Base-by-base conservation (phyloP, 495 filamentous ascomycete genomes). In the Parathielavia appendiculata region DNA sequence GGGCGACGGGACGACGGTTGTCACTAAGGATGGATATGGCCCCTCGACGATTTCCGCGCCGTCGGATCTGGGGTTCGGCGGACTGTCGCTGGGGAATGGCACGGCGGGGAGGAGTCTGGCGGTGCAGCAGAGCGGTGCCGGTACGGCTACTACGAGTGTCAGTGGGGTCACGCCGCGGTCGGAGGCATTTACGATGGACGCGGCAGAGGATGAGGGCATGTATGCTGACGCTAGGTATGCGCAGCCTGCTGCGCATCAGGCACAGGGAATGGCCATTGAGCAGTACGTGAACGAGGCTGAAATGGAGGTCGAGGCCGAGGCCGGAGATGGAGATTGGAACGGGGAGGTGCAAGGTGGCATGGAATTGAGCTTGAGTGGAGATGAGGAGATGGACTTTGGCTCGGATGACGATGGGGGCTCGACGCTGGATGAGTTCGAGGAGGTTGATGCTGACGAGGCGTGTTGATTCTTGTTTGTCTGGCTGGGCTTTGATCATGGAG, bases 191-290 rank as follows among this genome's bases (percentile, higher is more conserved):
- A 56, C 56, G 1, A 44, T 22, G 1, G 55, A 59, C 13, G 63
- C 56, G 3, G 44, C 41, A 5, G 59, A 54, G 3, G 53, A 52
- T 2, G 59, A 51, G 1, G 22, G 26, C 8, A 41, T 49, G 20
- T 71, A 63, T 19, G 50, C 56, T 3, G 62, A 65, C 17, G 69
- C 66, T 13, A 53, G 61, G 46, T 66, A 52, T 51, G 55, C 23
- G 35, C 34, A 51, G 36, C 71, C 69, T 0, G 63, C 64, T 1
- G 54, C 44, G 4, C 67, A 70, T 40, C 70, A 72, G 58, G 44
- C 57, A 19, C 56, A 50, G 3, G 66, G 63, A 7, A 44, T 48
- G 43, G 68, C 66, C n/a, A 23, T 69, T 19, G 61, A 51, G 20
- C 7, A 19, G n/a, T 61, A 69, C 20, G 64, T 62, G 45, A 51